Base-by-base conservation (phyloP, 805 yeast genomes). In the Candida xyloterini region DNA sequence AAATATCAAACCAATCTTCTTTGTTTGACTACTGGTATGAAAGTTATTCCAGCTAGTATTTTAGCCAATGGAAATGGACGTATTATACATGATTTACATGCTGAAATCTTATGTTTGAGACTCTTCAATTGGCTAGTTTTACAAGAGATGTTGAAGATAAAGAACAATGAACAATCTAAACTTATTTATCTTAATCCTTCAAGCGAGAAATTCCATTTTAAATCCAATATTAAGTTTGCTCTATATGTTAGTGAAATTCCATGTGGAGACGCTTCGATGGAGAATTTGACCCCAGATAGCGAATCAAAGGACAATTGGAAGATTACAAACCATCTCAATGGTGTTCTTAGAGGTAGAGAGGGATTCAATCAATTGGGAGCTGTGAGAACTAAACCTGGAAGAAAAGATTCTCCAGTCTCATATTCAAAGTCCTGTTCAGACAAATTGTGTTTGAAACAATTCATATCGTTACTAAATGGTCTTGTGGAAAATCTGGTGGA, bases 381-480 rank as follows among this genome's bases (percentile, higher is more conserved):
- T 7, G 89, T 91, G 1, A 68, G 99, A 46, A 90, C 98, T 0
- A 91, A 93, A 55, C 99, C 98, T 0, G 99, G 99, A 1, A 61
- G 98, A 35, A 58, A 69, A 21, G 98, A 93, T 56, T 83, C 96
- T 2, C 72, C 74, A 2, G 47, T 78, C 4, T 75, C 95, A 0
- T 60, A 74, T 34, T 84, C 95, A 22, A 91, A 89, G 58, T 86
- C 96, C 1, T 91, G 98, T 57, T 79, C 95, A 1, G 98, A 91
- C 58, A 91, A 91, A 53, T 59, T 91, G 18, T 71, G 85, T 30
- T 37, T 81, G 34, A 71, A 72, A 43, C 96, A 87, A 56, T 61
- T 65, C 25, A 65, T 68, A 0, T 83, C 88, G 0, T 34, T 82
- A 2, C 56, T 75, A 29, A 81, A 73, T 49, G 54, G 75, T 4